Evolutionary conservation across 2,329 filamentous ascomycete genomes (phyloP).

Genomic region (Xenoacremonium recifei): DNA sequence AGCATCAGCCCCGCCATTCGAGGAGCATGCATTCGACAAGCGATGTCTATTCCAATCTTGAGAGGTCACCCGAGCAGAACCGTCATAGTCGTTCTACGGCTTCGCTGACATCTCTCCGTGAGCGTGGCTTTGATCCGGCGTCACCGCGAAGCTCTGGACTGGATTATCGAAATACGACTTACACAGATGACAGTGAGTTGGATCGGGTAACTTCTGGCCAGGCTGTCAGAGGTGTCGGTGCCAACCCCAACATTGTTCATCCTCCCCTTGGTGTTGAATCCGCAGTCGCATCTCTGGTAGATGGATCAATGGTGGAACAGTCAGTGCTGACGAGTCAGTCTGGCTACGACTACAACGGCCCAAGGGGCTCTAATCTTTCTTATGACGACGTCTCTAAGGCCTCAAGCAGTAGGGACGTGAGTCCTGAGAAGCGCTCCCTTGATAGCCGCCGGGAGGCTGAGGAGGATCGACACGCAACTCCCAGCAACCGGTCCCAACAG

Average conservation of each 20-base stretch:
- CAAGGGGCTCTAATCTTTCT: constrained; percentile 36
- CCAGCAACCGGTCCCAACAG: constrained; percentile 39
- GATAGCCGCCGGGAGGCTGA: constrained; percentile 36
- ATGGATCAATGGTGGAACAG: constrained; percentile 67
- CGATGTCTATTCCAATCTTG: constrained; percentile 62
- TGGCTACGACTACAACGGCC: constrained; percentile 45
- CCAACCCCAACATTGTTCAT: constrained; percentile 75
- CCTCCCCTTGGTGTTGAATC: constrained; percentile 76
- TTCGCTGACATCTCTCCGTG: constrained; percentile 38
- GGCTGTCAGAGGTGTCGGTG: constrained; percentile 67
- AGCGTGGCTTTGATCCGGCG: constrained; percentile 54
- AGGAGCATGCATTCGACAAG: constrained; percentile 47
- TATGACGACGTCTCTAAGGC: constrained; percentile 20
- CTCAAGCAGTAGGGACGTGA: constrained; percentile 34
- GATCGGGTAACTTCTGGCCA: constrained; percentile 63
- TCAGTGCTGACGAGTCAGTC: constrained; percentile 68
- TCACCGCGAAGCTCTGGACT: constrained; percentile 52
- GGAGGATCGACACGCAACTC: constrained; percentile 41
- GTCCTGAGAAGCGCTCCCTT: constrained; percentile 42
- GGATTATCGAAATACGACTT: constrained; percentile 53
- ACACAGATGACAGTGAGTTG: constrained; percentile 54
- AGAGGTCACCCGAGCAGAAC: constrained; percentile 45
- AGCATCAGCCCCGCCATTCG: constrained; percentile 58
- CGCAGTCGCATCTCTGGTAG: constrained; percentile 80
- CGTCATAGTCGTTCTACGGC: constrained; percentile 33